These are phyloP conservation scores for Colletotrichum brevisporum DNA, from an alignment of 2,329 filamentous ascomycete genomes.

Conservation along the genomic window DNA sequence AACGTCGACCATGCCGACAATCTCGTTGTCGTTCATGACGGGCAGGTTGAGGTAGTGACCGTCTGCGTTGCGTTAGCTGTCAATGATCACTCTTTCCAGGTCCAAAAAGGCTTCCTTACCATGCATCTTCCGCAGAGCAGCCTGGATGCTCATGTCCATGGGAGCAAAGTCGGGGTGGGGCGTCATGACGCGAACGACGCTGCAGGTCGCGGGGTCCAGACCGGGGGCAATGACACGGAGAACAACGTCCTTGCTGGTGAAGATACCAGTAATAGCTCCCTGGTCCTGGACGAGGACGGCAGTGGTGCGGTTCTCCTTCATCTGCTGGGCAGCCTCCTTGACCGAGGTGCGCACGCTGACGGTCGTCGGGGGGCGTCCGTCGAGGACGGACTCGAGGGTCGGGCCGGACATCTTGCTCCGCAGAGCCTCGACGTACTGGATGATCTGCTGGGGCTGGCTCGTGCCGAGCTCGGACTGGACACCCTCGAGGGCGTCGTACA, in stretches of 20 bases:
- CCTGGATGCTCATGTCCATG: conserved; percentile 99
- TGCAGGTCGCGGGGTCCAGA: conserved; percentile 93
- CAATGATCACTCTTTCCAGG: neutral
- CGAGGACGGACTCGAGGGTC: conserved; percentile 93
- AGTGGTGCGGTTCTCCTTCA: conserved; percentile 99
- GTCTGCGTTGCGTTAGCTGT: conserved; percentile 68
- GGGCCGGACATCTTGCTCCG: conserved; percentile 98
- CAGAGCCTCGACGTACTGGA: conserved; percentile 97
- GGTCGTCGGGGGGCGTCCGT: conserved; percentile 91
- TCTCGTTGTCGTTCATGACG: conserved; percentile 98
- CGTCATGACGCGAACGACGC: conserved; percentile 98
- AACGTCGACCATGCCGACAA: conserved; percentile 99
- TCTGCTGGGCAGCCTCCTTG: conserved; percentile 92
- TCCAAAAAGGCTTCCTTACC: conserved; percentile 67
- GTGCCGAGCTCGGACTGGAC: conserved; percentile 97
- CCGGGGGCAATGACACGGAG: conserved; percentile 97
- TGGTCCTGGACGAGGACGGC: conserved; percentile 97
- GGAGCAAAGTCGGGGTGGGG: conserved; percentile 98
- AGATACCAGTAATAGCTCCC: conserved; percentile 97
- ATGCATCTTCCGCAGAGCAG: conserved; percentile 98
- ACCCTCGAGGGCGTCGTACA: conserved; percentile 97
- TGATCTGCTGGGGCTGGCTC: conserved; percentile 97
- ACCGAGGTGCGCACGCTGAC: conserved; percentile 97
- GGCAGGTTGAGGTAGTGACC: conserved; percentile 98
- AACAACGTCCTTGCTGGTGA: conserved; percentile 99